Conservation (phyloP, 225 moss, liverwort and hornwort species). For the Takakia lepidozioides region DNA sequence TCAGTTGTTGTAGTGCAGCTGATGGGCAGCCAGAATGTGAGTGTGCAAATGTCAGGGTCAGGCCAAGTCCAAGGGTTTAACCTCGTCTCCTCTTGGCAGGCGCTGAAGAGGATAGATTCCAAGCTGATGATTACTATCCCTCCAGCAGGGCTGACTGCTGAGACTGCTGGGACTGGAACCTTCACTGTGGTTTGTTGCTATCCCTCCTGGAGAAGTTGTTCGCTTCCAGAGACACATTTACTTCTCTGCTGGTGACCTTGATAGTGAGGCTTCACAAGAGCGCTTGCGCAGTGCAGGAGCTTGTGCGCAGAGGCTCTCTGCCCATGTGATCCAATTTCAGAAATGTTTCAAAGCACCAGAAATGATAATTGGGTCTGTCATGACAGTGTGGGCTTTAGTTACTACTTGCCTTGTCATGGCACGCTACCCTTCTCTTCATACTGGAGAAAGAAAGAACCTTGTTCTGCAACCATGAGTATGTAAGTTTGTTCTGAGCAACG, state of each 20-base stretch:
- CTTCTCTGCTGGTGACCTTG: neutral
- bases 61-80: neutral
- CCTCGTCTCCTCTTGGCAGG: conserved; percentile 15
- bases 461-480: neutral
- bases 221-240: neutral
- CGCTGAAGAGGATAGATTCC: conserved; percentile 30
- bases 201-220: neutral
- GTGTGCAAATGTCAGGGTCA: neutral
- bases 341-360: too few relatives aligned
- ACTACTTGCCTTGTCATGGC: too few relatives aligned
- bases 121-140: conserved; percentile 68
- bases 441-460: neutral
- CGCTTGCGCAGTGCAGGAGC: too few relatives aligned
- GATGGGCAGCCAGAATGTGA: too few relatives aligned
- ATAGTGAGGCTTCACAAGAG: neutral
- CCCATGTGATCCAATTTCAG: too few relatives aligned
- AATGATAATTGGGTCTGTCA: too few relatives aligned
- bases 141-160: conserved; percentile 62
- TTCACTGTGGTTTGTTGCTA: conserved; percentile 52
- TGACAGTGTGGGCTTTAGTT: too few relatives aligned
- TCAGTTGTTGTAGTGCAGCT: conserved; percentile 2
- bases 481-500: neutral
- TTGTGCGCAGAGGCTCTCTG: too few relatives aligned
- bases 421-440: neutral
- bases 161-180: conserved; percentile 61